Conservation (phyloP, 2,329 filamentous ascomycete genomes). For the Aspergillus fumigatiaffinis region DNA sequence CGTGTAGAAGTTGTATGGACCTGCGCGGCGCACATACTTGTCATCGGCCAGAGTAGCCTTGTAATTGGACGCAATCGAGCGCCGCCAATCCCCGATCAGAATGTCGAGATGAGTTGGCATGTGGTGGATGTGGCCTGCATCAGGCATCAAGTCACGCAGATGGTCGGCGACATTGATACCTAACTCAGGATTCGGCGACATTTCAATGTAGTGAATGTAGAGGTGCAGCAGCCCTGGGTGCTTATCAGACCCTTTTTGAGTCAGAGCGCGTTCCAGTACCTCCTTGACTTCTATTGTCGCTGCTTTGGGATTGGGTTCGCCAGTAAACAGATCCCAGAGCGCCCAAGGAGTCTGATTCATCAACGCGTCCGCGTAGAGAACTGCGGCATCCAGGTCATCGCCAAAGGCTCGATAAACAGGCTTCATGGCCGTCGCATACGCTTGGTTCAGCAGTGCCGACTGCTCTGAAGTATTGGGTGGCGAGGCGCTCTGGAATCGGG, state of each 20-base stretch:
- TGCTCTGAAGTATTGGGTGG: conserved; percentile 45
- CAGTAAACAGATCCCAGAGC: conserved; percentile 58
- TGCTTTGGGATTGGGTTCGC: conserved; percentile 51
- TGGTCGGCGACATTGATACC: conserved; percentile 58
- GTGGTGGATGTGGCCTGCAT: conserved; percentile 65
- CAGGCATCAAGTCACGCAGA: conserved; percentile 61
- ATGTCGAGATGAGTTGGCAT: conserved; percentile 76
- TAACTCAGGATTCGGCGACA: conserved; percentile 62
- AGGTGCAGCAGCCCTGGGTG: conserved; percentile 70
- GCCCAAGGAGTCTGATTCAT: conserved; percentile 64
- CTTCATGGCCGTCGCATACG: conserved; percentile 60
- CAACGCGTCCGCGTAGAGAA: conserved; percentile 60
- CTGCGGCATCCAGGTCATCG: conserved; percentile 57
- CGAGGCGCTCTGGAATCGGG: conserved; percentile 53
- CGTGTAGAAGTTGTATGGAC: conserved; percentile 64
- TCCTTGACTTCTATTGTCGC: conserved; percentile 54
- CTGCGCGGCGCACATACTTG: conserved; percentile 54
- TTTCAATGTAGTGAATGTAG: conserved; percentile 73
- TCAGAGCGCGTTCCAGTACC: conserved; percentile 57
- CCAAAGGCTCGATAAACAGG: conserved; percentile 49
- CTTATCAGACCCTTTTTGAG: conserved; percentile 42
- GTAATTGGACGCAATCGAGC: conserved; percentile 62
- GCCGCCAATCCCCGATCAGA: conserved; percentile 66
- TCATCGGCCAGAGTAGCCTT: conserved; percentile 64
- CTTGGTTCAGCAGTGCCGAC: conserved; percentile 44